These are phyloP conservation scores for Pachyrhizus erosus DNA, from an alignment of 306 rosid species.

Conservation along the genomic window DNA sequence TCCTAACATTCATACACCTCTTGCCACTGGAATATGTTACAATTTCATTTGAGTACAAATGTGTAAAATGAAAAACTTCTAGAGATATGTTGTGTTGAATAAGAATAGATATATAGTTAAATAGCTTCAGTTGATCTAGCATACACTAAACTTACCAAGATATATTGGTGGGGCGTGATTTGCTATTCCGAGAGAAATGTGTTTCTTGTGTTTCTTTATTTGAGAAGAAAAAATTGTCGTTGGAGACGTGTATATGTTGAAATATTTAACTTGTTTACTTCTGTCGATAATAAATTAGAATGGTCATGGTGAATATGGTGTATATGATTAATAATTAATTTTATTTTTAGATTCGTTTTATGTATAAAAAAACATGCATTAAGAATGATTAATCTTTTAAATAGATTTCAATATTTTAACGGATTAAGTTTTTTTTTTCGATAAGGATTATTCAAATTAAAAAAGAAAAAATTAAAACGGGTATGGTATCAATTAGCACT, in stretches of 20 bases:
- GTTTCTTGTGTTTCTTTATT: conserved; percentile 5
- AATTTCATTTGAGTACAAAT: not conserved
- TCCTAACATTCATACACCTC: conserved; percentile 12
- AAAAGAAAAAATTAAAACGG: too few species aligned
- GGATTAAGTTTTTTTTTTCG: too few species aligned
- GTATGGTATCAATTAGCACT: not conserved
- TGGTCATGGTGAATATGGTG: too few species aligned
- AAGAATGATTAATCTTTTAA: too few species aligned
- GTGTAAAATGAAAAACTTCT: not conserved
- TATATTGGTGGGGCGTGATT: not conserved
- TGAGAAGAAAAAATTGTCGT: not conserved
- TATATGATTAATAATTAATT: too few species aligned
- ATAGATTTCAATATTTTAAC: too few species aligned
- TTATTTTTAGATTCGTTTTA: too few species aligned
- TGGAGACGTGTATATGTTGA: not conserved
- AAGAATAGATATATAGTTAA: not conserved
- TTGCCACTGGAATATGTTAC: not conserved
- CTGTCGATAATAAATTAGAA: not conserved
- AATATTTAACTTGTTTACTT: not conserved
- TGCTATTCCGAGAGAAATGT: not conserved
- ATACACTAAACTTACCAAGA: not conserved
- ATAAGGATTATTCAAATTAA: too few species aligned
- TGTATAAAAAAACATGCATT: too few species aligned
- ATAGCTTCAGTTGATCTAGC: not conserved
- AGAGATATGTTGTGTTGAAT: not conserved